These are phyloP conservation scores for Mycena leptocephala DNA, from an alignment of 768 basidiomycete species.

Conservation along the genomic window DNA sequence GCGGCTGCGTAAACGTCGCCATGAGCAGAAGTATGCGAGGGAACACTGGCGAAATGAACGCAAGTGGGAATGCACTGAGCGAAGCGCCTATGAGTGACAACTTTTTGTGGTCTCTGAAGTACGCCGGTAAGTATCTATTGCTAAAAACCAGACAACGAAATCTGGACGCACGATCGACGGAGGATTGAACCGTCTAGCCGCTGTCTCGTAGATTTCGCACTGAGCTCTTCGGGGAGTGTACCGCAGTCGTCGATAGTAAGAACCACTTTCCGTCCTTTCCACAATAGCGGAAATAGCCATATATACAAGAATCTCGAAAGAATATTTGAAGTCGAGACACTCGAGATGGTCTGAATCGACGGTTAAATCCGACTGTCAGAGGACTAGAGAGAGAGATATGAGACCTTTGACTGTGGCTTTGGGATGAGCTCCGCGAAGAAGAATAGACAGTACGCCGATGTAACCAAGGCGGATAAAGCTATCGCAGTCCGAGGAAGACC, in stretches of 20 bases:
- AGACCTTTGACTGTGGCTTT: neutral
- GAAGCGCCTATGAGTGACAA: slow-evolving; percentile 8
- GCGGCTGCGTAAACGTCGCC: slow-evolving; percentile 13
- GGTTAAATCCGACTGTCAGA: neutral
- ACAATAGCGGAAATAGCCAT: slow-evolving; percentile 24
- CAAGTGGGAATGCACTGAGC: slow-evolving; percentile 2
- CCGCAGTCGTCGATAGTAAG: neutral
- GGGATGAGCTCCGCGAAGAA: neutral
- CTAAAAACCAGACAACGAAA: neutral
- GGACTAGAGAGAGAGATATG: neutral
- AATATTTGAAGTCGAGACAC: slow-evolving; percentile 12
- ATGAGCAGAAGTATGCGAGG: slow-evolving; percentile 21
- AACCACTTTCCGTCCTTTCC: slow-evolving; percentile 17
- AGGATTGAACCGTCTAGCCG: neutral
- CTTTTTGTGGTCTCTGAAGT: neutral
- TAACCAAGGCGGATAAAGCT: neutral
- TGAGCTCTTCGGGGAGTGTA: neutral
- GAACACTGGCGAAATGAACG: slow-evolving; percentile 14
- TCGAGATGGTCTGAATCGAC: neutral
- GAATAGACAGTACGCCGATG: neutral
- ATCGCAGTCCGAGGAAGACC: neutral
- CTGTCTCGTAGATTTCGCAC: neutral
- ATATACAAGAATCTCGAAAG: slow-evolving; percentile 1
- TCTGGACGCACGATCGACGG: neutral
- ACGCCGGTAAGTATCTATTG: neutral